Base-by-base conservation (phyloP, 2,329 filamentous ascomycete genomes). In the Aspergillus sp. region DNA sequence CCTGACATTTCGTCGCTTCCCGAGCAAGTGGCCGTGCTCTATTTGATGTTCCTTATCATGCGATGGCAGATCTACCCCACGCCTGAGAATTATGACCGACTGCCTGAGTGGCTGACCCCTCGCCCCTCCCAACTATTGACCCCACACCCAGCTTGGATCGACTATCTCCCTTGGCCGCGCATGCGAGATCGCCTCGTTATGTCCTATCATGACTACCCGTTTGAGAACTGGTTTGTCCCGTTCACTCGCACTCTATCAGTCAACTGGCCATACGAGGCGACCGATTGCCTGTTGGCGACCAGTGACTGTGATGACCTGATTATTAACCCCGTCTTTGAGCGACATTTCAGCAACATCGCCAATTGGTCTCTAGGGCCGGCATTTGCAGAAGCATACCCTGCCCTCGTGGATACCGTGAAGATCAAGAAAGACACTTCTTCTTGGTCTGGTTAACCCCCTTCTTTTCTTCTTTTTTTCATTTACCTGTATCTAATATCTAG, bases 261-360 rank as follows among this genome's bases (percentile, higher is more conserved):
- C 11, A 93, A 90, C 53, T 96, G 90, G 90, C 86, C 86, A 0
- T 91, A 94, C 59, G 83, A 88, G 44, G 76, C 82, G 1, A 81
- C 79, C 0, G 84, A 90, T 53, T 81, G 83, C 31, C 71, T 95
- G 27, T 68, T 88, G 27, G 72, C 77, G 42, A 64, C 65, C 1
- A 60, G 62, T 1, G 68, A 69, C 30, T 63, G 63, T 5, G 80
- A 84, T 7, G 84, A 90, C 56, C 72, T 89, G 47, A 75, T 86
- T 50, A 88, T 95, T 50, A 95, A 93, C 51, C 89, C 89, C 0
- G 86, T 88, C 0, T 95, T 95, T 62, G 88, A 94, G 67, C 75
- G 81, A 32, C 90, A 96, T 62, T 60, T 95, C 39, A 70, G 85
- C 3, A 76, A 86, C 35, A 60, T 90, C 33, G 78, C 83, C 46